These are phyloP conservation scores for Fusarium chuoi DNA, from an alignment of 2,329 filamentous ascomycete genomes.

Conservation along the genomic window DNA sequence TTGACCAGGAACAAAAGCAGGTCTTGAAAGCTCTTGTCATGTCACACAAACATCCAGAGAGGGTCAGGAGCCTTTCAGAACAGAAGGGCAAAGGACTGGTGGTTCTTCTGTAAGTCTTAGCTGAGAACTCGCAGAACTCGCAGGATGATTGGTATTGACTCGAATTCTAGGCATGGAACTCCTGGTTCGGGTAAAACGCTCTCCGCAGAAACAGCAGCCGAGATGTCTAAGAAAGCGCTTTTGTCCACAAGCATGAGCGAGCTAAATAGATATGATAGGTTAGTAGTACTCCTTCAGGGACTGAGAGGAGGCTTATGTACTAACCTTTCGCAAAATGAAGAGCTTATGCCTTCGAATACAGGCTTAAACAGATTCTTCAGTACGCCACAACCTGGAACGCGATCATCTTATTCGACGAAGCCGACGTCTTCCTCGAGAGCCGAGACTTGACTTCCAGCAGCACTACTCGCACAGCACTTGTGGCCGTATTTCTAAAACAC, in stretches of 20 bases:
- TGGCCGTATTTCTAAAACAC: neutral
- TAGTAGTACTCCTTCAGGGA: rapidly evolving
- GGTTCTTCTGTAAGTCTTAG: neutral
- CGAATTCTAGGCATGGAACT: neutral
- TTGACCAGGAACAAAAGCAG: neutral
- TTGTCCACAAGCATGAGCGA: neutral
- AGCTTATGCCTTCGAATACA: neutral
- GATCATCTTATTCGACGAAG: neutral
- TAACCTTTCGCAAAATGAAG: neutral
- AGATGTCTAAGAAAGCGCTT: neutral
- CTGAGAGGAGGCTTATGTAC: rapidly evolving
- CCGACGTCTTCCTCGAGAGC: neutral
- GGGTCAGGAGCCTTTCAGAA: neutral
- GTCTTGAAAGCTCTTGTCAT: neutral
- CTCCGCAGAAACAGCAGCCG: neutral
- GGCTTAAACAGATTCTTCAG: neutral
- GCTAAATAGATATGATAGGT: neutral
- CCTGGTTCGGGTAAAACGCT: neutral
- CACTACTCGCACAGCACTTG: neutral
- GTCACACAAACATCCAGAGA: neutral
- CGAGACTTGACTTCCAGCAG: neutral
- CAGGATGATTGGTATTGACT: rapidly evolving
- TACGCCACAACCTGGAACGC: neutral
- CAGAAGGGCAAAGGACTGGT: neutral
- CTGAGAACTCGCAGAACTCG: rapidly evolving